Evolutionary conservation across 2,329 filamentous ascomycete genomes (phyloP).

Genomic region (Colletotrichum sansevieriae): DNA sequence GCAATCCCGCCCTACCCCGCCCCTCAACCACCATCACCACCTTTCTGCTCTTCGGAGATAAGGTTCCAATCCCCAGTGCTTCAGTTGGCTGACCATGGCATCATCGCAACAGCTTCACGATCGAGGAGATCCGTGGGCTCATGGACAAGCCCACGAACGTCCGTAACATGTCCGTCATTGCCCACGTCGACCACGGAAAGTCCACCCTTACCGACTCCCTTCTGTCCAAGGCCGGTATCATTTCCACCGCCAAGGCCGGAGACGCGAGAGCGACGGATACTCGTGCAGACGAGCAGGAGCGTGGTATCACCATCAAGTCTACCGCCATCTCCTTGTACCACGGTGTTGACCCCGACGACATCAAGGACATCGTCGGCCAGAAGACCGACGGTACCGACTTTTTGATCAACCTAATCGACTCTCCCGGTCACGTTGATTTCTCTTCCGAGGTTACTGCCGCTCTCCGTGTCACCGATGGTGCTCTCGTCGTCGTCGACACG

Average conservation of each 20-base stretch:
- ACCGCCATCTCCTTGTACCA: slow-evolving; percentile 99
- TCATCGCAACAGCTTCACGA: slow-evolving; percentile 85
- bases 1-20: slow-evolving; percentile 31
- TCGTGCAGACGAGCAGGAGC: slow-evolving; percentile 97
- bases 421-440: slow-evolving; percentile 99
- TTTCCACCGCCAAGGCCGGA: slow-evolving; percentile 97
- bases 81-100: slow-evolving; percentile 61
- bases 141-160: slow-evolving; percentile 85
- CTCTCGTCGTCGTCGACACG: slow-evolving; percentile 99
- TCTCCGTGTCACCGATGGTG: slow-evolving; percentile 99
- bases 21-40: slow-evolving; percentile 22
- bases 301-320: slow-evolving; percentile 99
- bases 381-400: slow-evolving; percentile 94
- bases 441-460: slow-evolving; percentile 99
- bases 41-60: slow-evolving; percentile 51
- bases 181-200: slow-evolving; percentile 99
- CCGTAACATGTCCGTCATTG: slow-evolving; percentile 99
- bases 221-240: slow-evolving; percentile 99
- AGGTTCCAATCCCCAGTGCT: slow-evolving; percentile 43
- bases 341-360: slow-evolving; percentile 84
- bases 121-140: slow-evolving; percentile 87
- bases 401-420: slow-evolving; percentile 99
- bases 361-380: slow-evolving; percentile 93
- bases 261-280: slow-evolving; percentile 97
- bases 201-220: slow-evolving; percentile 99